These are phyloP conservation scores for Brassica juncea DNA, from an alignment of 345 rosid genomes.

Conservation along the genomic window DNA sequence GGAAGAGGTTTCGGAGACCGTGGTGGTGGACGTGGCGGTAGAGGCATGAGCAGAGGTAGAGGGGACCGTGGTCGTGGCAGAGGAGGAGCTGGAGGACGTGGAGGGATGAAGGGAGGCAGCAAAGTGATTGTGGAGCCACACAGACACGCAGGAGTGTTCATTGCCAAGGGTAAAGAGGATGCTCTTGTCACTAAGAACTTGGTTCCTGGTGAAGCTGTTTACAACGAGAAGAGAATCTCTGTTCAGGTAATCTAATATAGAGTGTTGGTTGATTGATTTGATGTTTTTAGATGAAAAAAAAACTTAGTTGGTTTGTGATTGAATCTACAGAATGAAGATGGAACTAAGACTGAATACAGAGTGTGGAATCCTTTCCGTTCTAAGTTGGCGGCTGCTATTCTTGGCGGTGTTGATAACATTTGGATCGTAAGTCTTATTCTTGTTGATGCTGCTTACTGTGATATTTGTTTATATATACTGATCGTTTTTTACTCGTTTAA, in stretches of 20 bases:
- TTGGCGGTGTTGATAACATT: slow-evolving; percentile 95
- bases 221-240: slow-evolving; percentile 86
- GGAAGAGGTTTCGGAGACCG: slow-evolving; percentile 51
- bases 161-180: slow-evolving; percentile 93
- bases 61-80: slow-evolving; percentile 44
- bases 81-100: slow-evolving; percentile 44
- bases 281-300: not conserved
- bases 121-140: slow-evolving; percentile 84
- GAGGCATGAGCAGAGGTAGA: slow-evolving; percentile 40
- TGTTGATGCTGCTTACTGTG: not conserved
- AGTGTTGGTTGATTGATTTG: not conserved
- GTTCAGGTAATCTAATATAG: slow-evolving; percentile 57
- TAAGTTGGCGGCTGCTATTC: slow-evolving; percentile 93
- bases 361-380: slow-evolving; percentile 99
- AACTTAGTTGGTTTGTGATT: not conserved
- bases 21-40: slow-evolving; percentile 46
- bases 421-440: slow-evolving; percentile 67
- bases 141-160: slow-evolving; percentile 82
- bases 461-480: not conserved
- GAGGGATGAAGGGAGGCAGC: slow-evolving; percentile 94
- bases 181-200: slow-evolving; percentile 88
- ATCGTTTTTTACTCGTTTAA: not conserved
- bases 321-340: slow-evolving; percentile 74
- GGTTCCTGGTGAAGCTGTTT: slow-evolving; percentile 94
- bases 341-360: slow-evolving; percentile 88